These are phyloP conservation scores for Mikania micrantha DNA, from an alignment of 129 eudicot species.

Conservation along the genomic window DNA sequence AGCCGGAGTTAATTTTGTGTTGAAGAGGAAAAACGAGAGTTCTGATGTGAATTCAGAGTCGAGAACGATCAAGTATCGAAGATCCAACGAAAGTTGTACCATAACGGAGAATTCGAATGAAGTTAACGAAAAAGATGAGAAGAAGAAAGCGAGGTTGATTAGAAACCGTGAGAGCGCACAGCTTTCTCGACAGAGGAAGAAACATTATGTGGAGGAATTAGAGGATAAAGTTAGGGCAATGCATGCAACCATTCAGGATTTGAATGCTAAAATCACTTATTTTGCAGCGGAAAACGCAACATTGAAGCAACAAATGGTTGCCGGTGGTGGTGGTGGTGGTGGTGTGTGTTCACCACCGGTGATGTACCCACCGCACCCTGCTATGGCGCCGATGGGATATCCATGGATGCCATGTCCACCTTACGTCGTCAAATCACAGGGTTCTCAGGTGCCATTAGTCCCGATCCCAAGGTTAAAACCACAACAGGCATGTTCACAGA, in stretches of 20 bases:
- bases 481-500: constrained; percentile 36
- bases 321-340: constrained; percentile 25
- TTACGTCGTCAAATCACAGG: constrained; percentile 64
- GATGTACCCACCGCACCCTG: constrained; percentile 64
- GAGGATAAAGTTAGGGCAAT: constrained; percentile 86
- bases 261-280: constrained; percentile 57
- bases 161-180: constrained; percentile 94
- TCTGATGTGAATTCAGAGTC: constrained; percentile 35
- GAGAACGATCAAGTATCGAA: constrained; percentile 40
- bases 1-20: constrained; percentile 19
- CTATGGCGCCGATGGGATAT: constrained; percentile 60
- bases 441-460: constrained; percentile 83
- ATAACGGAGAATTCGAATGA: constrained; percentile 9
- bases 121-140: constrained; percentile 51
- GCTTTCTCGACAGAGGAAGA: constrained; percentile 87
- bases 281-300: constrained; percentile 72
- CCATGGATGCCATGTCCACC: constrained; percentile 89
- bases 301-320: constrained; percentile 59
- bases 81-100: constrained; percentile 20
- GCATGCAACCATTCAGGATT: constrained; percentile 80
- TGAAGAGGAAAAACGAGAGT: constrained; percentile 64
- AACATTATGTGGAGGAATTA: constrained; percentile 85
- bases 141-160: constrained; percentile 75
- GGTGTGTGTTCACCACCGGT: constrained; percentile 35
- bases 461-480: constrained; percentile 89